Evolutionary conservation across 495 filamentous ascomycete genomes (phyloP).

Genomic region (Penicillium lagena): DNA sequence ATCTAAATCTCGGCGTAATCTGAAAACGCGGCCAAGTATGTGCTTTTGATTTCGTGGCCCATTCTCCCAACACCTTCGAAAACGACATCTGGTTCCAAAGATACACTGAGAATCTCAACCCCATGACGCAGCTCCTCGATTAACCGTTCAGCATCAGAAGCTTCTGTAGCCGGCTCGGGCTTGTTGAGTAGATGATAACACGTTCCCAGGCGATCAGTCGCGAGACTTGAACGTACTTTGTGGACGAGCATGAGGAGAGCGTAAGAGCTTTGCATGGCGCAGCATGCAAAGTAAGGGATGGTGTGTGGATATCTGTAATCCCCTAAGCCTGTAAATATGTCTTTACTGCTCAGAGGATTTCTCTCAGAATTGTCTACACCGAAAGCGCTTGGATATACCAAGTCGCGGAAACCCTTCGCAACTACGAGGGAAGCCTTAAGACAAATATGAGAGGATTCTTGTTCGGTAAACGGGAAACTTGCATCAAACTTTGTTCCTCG

Average conservation of each 20-base stretch:
- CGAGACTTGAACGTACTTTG: slow-evolving; percentile 21
- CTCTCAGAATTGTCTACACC: slow-evolving; percentile 1
- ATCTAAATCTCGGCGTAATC: slow-evolving; percentile 2
- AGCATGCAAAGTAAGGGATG: slow-evolving; percentile 46
- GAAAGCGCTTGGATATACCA: slow-evolving; percentile 30
- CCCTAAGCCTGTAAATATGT: background rate
- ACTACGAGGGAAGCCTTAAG: slow-evolving; percentile 37
- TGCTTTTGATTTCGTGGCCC: slow-evolving; percentile 15
- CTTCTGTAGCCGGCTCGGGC: slow-evolving; percentile 20
- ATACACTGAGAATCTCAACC: slow-evolving; percentile 29
- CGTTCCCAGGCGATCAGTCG: slow-evolving; percentile 5
- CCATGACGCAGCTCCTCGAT: slow-evolving; percentile 38
- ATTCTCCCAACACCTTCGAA: slow-evolving; percentile 18
- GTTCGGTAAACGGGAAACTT: slow-evolving; percentile 35
- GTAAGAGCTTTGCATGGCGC: slow-evolving; percentile 48
- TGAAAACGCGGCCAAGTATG: slow-evolving; percentile 13
- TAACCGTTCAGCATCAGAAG: slow-evolving; percentile 28
- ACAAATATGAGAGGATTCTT: slow-evolving; percentile 42
- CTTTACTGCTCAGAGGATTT: background rate
- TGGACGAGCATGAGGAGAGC: slow-evolving; percentile 40
- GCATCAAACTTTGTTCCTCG: slow-evolving; percentile 6
- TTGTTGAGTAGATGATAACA: slow-evolving; percentile 16
- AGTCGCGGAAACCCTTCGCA: slow-evolving; percentile 29
- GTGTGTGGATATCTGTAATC: slow-evolving; percentile 26
- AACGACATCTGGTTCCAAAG: slow-evolving; percentile 21